These are phyloP conservation scores for Flaveria floridana DNA, from an alignment of 140 eudicot genomes.

Conservation along the genomic window DNA sequence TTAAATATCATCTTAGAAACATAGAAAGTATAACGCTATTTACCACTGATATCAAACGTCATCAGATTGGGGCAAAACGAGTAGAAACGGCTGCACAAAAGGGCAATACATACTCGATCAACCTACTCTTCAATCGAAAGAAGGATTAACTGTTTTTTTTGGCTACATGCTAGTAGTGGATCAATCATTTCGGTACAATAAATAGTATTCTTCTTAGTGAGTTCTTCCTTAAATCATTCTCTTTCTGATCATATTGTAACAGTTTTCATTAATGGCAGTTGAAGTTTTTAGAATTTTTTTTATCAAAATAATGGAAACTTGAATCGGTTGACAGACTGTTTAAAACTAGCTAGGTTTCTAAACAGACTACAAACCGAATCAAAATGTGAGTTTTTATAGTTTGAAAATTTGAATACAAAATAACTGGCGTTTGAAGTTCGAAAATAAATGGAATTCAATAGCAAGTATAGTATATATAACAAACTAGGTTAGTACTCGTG, in stretches of 20 bases:
- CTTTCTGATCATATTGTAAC: neutral
- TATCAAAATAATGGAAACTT: neutral
- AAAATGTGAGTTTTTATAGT: neutral
- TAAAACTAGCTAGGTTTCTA: neutral
- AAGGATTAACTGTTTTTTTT: constrained; percentile 35
- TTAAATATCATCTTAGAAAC: constrained; percentile 7
- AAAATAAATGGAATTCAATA: neutral
- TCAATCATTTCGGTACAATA: neutral
- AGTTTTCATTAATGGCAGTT: neutral
- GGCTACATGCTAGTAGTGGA: neutral
- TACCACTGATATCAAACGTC: constrained; percentile 20
- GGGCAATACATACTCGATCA: constrained; percentile 77
- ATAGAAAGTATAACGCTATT: neutral
- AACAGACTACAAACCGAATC: neutral
- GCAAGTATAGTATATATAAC: no score
- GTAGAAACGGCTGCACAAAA: constrained; percentile 77
- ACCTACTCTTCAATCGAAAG: constrained; percentile 71
- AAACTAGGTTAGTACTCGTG: no score
- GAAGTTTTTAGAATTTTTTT: neutral
- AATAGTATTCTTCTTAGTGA: neutral
- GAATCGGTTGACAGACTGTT: neutral
- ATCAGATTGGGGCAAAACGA: constrained; percentile 73
- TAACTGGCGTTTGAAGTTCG: neutral
- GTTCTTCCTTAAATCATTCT: neutral
- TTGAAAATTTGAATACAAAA: neutral